These are phyloP conservation scores for Tetragonia tetragonoides DNA, from an alignment of 148 eudicot species.

Conservation along the genomic window DNA sequence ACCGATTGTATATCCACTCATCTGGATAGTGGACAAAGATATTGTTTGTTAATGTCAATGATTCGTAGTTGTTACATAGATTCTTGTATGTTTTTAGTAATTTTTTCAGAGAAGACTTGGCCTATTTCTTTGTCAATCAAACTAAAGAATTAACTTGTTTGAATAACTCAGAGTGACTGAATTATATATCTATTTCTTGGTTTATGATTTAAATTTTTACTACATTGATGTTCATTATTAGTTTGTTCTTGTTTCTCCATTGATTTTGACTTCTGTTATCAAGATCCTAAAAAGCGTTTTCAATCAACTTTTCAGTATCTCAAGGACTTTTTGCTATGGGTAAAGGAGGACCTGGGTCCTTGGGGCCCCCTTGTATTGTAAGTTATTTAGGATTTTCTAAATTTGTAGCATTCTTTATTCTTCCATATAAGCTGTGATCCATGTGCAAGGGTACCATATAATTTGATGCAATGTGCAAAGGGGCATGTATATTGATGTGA, in stretches of 20 bases:
- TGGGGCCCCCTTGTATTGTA: slow-evolving; percentile 97
- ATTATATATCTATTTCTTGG: too few species aligned
- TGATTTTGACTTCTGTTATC: not conserved
- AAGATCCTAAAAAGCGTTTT: slow-evolving; percentile 13
- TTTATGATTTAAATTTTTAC: not conserved
- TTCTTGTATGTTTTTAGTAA: too few species aligned
- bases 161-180: too few species aligned
- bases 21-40: too few species aligned
- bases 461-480: not conserved
- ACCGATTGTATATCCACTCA: too few species aligned
- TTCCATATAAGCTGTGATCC: not conserved
- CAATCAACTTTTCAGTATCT: slow-evolving; percentile 46
- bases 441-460: not conserved
- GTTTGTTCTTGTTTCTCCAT: not conserved
- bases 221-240: not conserved
- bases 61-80: too few species aligned
- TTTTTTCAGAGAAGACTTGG: too few species aligned
- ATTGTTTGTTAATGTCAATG: too few species aligned
- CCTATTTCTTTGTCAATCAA: too few species aligned
- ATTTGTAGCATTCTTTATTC: not conserved
- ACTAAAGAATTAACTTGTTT: too few species aligned
- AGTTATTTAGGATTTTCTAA: slow-evolving; percentile 34
- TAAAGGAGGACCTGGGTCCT: slow-evolving; percentile 91
- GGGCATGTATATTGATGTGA: not conserved
- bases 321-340: slow-evolving; percentile 80